Base-by-base conservation (phyloP, 805 yeast genomes). In the Cyberlindnera maritima region DNA sequence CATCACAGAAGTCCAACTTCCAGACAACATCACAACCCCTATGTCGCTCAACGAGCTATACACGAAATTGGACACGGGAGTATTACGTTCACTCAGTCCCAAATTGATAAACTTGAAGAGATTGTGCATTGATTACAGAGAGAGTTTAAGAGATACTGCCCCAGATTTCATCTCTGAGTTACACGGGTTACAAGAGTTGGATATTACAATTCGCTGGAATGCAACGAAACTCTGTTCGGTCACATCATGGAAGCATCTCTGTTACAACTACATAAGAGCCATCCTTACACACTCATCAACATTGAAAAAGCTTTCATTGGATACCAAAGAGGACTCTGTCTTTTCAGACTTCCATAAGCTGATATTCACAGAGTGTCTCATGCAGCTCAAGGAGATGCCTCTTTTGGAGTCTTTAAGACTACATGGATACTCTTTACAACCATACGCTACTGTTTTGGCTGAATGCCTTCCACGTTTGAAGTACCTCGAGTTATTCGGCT, bases 401-500 rank as follows among this genome's bases (percentile, higher is more conserved):
- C 40, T 55, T 0, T 56, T 80, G 37, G 53, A 54, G 39, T 63
- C 74, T 6, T 51, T 79, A 4, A 61, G 83, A 32, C 42, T 79
- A 14, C 75, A 72, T 58, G 66, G 70, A 2, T 56, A 65, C 41
- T 56, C 72, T 1, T 36, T 65, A 17, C 57, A 61, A 12, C 60
- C 63, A 3, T 62, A 54, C 38, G 57, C 58, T 20, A 55, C 52
- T 17, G 31, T 58, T n/a, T 60, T 77, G 23, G 56, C 68, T 0
- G 33, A 49, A 3, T 25, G 39, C 2, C 56, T 73, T 4, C 55
- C 58, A 2, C 45, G 51, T 1, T 54, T 76, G 35, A 43, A 53
- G 15, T 65, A 59, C 28, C 56, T 80, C 9, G 76, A 77, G 58
- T 59, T 79, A 2, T 69, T 73, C 43, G 83, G 83, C 0, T 57